Conservation (phyloP, 2,329 filamentous ascomycete species). For the Pyrenochaeta sp. region DNA sequence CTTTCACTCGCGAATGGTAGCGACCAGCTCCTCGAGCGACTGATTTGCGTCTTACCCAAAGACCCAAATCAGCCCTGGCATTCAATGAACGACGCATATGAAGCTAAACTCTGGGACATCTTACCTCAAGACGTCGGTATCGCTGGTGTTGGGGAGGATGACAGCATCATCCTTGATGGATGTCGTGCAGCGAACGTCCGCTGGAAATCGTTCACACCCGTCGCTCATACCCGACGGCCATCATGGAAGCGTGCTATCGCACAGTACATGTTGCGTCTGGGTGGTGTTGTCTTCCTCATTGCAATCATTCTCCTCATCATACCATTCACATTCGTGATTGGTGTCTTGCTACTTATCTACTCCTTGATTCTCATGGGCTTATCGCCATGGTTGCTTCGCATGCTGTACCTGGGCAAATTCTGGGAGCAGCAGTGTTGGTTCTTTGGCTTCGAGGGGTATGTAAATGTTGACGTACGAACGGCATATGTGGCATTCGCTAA, state of each 20-base stretch:
- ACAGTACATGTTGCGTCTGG: conserved; percentile 24
- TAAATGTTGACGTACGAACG: conserved; percentile 36
- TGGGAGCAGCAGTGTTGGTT: conserved; percentile 54
- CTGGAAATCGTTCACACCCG: conserved; percentile 53
- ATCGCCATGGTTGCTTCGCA: conserved; percentile 46
- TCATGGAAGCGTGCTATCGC: conserved; percentile 40
- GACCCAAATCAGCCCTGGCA: conserved; percentile 50
- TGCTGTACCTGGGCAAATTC: conserved; percentile 53
- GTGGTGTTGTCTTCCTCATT: conserved; percentile 25
- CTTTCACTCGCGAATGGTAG: conserved; percentile 58
- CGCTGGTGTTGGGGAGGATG: conserved; percentile 51
- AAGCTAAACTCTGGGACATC: conserved; percentile 57
- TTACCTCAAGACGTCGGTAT: conserved; percentile 52
- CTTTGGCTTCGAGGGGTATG: conserved; percentile 55
- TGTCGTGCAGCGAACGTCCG: conserved; percentile 52
- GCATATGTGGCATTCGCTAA: background rate
- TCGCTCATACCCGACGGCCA: conserved; percentile 38
- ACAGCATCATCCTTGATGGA: conserved; percentile 57
- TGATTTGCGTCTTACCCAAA: conserved; percentile 55
- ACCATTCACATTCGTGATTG: background rate
- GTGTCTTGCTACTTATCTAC: conserved; percentile 32
- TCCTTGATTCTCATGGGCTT: conserved; percentile 38
- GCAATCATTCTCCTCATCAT: conserved; percentile 23
- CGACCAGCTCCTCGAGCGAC: conserved; percentile 55
- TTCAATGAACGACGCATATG: conserved; percentile 53